These are phyloP conservation scores for Echinochloa phyllopogon DNA, from an alignment of 176 grass and related monocot genomes.

Conservation along the genomic window DNA sequence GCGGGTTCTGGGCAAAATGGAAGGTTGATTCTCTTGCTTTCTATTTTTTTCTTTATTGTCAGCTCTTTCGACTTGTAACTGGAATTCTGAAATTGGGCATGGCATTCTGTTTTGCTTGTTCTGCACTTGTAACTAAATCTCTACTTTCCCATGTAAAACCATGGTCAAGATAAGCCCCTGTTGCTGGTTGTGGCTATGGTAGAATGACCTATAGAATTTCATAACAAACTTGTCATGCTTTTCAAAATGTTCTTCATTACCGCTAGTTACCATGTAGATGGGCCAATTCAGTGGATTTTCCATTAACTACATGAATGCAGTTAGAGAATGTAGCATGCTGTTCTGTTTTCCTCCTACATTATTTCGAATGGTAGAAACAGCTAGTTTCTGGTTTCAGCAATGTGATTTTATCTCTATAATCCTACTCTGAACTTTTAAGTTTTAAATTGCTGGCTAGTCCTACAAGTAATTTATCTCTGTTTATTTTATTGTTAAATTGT, in stretches of 20 bases:
- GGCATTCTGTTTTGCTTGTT: not conserved
- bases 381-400: not conserved
- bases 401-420: not conserved
- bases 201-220: not conserved
- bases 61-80: not conserved
- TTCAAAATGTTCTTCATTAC: not conserved
- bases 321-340: not conserved
- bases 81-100: not conserved
- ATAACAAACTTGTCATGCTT: not conserved
- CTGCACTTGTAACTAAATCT: not conserved
- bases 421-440: not conserved
- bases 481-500: not conserved
- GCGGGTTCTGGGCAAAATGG: conserved; percentile 89
- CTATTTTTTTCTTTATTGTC: not conserved
- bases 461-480: not conserved
- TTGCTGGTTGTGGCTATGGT: not conserved
- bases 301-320: not conserved
- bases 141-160: not conserved
- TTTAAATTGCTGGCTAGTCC: not conserved
- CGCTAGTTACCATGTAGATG: conserved; percentile 8
- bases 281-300: not conserved
- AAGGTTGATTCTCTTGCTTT: conserved; percentile 55
- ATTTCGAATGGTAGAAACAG: not conserved
- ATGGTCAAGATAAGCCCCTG: not conserved
- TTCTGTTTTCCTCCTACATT: not conserved